Conservation (phyloP, 1,284 basidiomycete genomes). For the Naganishia sp. region DNA sequence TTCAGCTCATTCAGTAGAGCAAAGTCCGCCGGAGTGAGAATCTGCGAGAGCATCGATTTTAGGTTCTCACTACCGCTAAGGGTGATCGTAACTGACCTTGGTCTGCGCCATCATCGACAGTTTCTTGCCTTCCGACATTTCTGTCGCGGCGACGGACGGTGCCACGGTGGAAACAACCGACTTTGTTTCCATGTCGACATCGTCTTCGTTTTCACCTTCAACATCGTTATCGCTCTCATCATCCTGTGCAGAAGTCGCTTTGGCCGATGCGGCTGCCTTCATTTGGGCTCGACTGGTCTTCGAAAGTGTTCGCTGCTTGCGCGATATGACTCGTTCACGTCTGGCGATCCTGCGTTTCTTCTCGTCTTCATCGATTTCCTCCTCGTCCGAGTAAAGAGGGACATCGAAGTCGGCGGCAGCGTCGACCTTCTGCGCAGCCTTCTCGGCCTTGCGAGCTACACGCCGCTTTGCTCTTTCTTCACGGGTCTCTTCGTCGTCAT, state of each 20-base stretch:
- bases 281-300: slow-evolving; percentile 72
- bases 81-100: slow-evolving; percentile 41
- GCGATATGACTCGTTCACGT: slow-evolving; percentile 41
- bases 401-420: neutral
- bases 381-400: slow-evolving; percentile 19
- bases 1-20: slow-evolving; percentile 87
- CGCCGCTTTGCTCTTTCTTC: slow-evolving; percentile 27
- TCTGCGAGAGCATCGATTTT: slow-evolving; percentile 58
- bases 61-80: neutral
- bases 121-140: slow-evolving; percentile 48
- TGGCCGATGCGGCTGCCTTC: neutral
- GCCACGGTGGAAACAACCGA: slow-evolving; percentile 46
- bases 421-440: slow-evolving; percentile 1
- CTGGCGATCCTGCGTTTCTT: slow-evolving; percentile 37
- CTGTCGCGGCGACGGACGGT: slow-evolving; percentile 43
- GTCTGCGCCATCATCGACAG: slow-evolving; percentile 53
- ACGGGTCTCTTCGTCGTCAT: slow-evolving; percentile 32
- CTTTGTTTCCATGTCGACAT: slow-evolving; percentile 46
- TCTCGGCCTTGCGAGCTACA: slow-evolving; percentile 8
- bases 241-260: neutral
- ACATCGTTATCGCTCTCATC: slow-evolving; percentile 2
- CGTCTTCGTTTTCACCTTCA: slow-evolving; percentile 42
- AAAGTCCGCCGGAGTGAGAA: slow-evolving; percentile 97
- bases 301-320: slow-evolving; percentile 58
- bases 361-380: slow-evolving; percentile 34